Base-by-base conservation (phyloP, 495 filamentous ascomycete species). In the Penicillium psychrofluorescens region DNA sequence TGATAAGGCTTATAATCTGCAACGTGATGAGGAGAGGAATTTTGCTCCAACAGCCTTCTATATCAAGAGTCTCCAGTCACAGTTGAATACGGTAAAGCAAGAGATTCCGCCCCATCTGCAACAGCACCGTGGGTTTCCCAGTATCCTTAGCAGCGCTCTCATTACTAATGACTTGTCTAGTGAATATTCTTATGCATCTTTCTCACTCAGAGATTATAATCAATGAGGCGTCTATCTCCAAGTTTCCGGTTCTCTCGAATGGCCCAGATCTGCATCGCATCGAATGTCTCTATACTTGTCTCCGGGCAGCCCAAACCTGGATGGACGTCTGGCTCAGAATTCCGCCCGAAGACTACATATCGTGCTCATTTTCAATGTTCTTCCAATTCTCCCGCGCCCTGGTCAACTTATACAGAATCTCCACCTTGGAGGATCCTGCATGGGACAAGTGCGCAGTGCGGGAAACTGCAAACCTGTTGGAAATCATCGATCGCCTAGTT, bases 131-230 rank as follows among this genome's bases (percentile, higher is more conserved):
- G 59, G 37, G 70, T 55, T 1, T 28, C 13, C 22, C 22, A 22
- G 22, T 16, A 16, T 22, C 22, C 22, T 22, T 22, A 22, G 22
- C 22, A 22, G 22, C 22, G n/a, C 32, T 34, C 32, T 34, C 32
- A 11, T 34, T 12, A 14, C 22, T 32, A 7, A 6, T 15, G 8
- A 10, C 9, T 34, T 34, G 29, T 33, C 10, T 15, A 76, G 72
- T 66, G 31, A 57, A 59, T 1, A 48, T 75, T 15, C 52, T 64
- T 15, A 44, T 62, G 30, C 51, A 66, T 36, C 50, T 71, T 1
- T 52, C 58, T 33, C 63, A 59, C 48, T 61, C 71, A 1, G 70
- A 76, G 28, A 51, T 74, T 5, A 51, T 54, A 6, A 70, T 77
- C 40, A 53, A 71, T 36, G 70, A 78, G 22, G 22, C 41, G 29